Evolutionary conservation across 257 asterid genomes (phyloP), one percentile per base, ranked within the genome.

Genomic region (Striga asiatica): DNA sequence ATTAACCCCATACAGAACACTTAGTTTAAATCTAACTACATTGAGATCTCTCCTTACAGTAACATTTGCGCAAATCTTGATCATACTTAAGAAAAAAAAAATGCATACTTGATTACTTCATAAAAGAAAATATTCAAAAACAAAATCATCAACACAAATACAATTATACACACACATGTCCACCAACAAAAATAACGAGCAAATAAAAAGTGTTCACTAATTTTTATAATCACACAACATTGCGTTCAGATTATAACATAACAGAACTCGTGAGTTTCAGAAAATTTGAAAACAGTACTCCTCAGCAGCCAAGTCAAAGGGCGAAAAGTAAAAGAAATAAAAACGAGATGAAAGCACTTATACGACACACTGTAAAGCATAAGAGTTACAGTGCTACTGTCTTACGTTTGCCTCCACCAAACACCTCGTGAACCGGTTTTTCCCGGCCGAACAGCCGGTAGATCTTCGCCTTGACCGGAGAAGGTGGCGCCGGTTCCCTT

Each of bases 381-480:
- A n/a, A n/a, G 42, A 35, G 42, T 35, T 35, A 27, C 46, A 3
- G 35, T 10, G 34, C 20, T 37, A 5, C 18, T 18, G 48, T 66
- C 88, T 54, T 75, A 88, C 94, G 88, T 69, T 81, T 83, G 60
- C 94, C 95, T 46, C 95, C 97, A 38, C 88, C 94, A 14, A 89
- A 78, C 38, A 76, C 93, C 71, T 76, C 65, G 78, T 85, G 94
- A 58, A 83, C 84, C 12, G 95, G 85, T 62, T 69, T 79, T 41
- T 85, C 83, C 19, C 88, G 74, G 42, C 87, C 82, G 49, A 89
- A 82, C 62, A 81, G 55, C 1, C 84, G 77, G 60, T 41, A 65
- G 54, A 67, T 28, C 81, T 73, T 77, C 29, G 34, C 58, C 81
- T 81, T 83, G 17, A 78, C 60, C 1, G 81, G 34, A 3, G 84